A percentile compares a stretch with the other conserved stretches of the same genome.
These are phyloP conservation scores for Cercospora sp. DNA, from an alignment of 2,329 filamentous ascomycete species.

Conservation along the genomic window DNA sequence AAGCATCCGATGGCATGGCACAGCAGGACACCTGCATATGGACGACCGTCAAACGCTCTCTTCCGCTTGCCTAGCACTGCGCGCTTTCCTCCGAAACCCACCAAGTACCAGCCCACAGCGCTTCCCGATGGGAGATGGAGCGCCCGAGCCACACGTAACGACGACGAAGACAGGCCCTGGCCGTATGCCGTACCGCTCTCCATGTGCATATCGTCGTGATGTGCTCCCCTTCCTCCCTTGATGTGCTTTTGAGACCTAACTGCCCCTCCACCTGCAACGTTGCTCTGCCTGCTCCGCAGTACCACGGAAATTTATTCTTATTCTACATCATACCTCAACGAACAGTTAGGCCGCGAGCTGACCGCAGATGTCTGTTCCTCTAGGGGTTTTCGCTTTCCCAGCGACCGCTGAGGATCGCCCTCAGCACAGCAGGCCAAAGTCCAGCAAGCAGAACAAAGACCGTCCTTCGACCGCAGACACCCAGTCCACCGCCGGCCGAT, in stretches of 20 bases:
- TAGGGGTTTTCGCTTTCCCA: slow-evolving; percentile 30
- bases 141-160: slow-evolving; percentile 17
- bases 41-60: slow-evolving; percentile 26
- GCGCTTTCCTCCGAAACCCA: slow-evolving; percentile 20
- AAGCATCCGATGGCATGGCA: slow-evolving; percentile 29
- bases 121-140: slow-evolving; percentile 16
- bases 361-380: slow-evolving; percentile 32
- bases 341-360: slow-evolving; percentile 29
- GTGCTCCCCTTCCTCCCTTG: slow-evolving; percentile 16
- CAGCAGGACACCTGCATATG: slow-evolving; percentile 28
- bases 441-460: slow-evolving; percentile 19
- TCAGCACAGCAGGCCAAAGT: slow-evolving; percentile 16
- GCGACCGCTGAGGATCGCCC: slow-evolving; percentile 25
- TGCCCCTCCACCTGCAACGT: slow-evolving; percentile 14
- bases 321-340: slow-evolving; percentile 20
- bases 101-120: slow-evolving; percentile 10
- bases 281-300: slow-evolving; percentile 20
- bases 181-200: slow-evolving; percentile 8
- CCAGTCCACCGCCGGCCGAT: slow-evolving; percentile 17
- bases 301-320: slow-evolving; percentile 24
- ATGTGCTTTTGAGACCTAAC: slow-evolving; percentile 14
- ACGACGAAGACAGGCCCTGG: slow-evolving; percentile 9
- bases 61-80: slow-evolving; percentile 15
- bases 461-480: slow-evolving; percentile 17
- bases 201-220: slow-evolving; percentile 10